Evolutionary conservation across 208 protist species (phyloP), one percentile per base, ranked within the genome.

Genomic region (Porcisia deanei): DNA sequence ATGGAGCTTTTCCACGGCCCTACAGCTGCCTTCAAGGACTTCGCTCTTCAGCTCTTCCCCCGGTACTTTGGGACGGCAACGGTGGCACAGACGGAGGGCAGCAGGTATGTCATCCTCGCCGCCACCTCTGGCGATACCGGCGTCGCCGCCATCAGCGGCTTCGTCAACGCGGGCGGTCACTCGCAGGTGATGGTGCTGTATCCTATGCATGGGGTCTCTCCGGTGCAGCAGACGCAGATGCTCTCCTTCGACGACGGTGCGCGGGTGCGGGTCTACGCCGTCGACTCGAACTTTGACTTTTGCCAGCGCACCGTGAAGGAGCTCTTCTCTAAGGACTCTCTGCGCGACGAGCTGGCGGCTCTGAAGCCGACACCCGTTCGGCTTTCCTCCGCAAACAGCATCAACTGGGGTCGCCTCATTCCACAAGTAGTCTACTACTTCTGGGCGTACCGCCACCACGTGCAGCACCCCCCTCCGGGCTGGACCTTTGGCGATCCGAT

Each of bases 331-430:
- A 91, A 99, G 77, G 58, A 9, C 1, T 60, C 60, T 3, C 92
- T 99, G 75, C 91, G 86, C 47, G 71, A 86, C 58, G 72, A 84
- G 68, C 84, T 98, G 37, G 83, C 75, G 54, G 80, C 63, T 34
- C 73, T 69, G 54, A 65, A 82, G n/a, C 71, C 82, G 9, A 65
- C 71, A 49, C 60, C 75, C 3, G 77, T 92, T 73, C 75, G 79
- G 1, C 85, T 99, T 9, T 96, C 91, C n/a, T 98, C 97, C 14
- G 95, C 98, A 14, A 99, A 99, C 88, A 98, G 91, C 66, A 99
- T 99, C 88, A 99, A 99, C 91, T 99, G 97, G 96, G 98, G 97
- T 1, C 89, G 98, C 52, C 94, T 99, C 53, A 91, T 99, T 66
- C 96, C 96, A 43, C 98, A 99, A 83, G 97, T 99, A 22, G 93